Evolutionary conservation across 176 grass and related monocot genomes (phyloP).

Genomic region (Musa acuminata): DNA sequence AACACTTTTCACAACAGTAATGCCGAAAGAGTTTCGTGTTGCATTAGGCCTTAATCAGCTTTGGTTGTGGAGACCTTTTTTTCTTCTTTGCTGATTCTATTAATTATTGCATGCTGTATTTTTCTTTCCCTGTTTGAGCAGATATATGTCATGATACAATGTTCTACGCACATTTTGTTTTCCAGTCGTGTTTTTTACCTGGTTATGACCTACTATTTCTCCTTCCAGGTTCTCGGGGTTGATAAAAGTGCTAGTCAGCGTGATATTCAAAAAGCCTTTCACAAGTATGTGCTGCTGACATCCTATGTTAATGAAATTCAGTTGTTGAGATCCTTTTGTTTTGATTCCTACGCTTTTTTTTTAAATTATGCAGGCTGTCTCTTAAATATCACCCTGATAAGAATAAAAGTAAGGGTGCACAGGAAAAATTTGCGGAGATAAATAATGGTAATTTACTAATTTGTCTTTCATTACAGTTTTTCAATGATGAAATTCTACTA

Average conservation of each 20-base stretch:
- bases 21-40: too few species aligned
- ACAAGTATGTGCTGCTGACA: constrained; percentile 49
- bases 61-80: too few species aligned
- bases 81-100: too few species aligned
- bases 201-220: constrained; percentile 1
- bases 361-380: constrained; percentile 45
- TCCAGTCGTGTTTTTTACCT: not conserved
- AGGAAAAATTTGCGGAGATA: constrained; percentile 88
- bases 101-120: too few species aligned
- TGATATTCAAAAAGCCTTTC: constrained; percentile 96
- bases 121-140: too few species aligned
- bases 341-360: not conserved
- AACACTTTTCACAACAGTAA: too few species aligned
- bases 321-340: not conserved
- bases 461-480: not conserved
- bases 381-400: constrained; percentile 95
- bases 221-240: constrained; percentile 81
- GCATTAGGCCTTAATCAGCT: too few species aligned
- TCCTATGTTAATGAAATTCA: not conserved
- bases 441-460: constrained; percentile 56
- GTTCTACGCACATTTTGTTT: not conserved
- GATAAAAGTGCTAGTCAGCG: constrained; percentile 85
- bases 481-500: too few species aligned
- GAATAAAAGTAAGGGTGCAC: constrained; percentile 78
- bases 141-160: not conserved